A percentile compares a stretch with the other conserved stretches of the same genome.
phyloP scores from a whole-genome alignment of 1,284 basidiomycete species.

The Inonotus obliquus region DNA sequence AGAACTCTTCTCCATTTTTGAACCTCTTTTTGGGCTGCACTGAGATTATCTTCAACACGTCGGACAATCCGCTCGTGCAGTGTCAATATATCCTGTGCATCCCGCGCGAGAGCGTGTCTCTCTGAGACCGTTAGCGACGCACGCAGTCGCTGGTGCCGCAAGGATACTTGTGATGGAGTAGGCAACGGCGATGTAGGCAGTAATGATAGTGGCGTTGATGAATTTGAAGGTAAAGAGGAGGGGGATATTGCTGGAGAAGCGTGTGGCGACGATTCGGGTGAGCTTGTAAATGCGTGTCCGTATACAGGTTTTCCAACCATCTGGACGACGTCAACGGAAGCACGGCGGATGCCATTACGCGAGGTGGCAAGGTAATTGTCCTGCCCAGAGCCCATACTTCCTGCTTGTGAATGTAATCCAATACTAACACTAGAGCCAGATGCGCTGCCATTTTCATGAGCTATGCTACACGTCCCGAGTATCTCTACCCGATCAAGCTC shows the following conservation, averaged over 20 bases:
- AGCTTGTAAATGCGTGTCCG: neutral
- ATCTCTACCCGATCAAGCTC: neutral
- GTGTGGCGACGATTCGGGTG: neutral
- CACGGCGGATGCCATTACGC: neutral
- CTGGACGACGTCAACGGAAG: neutral
- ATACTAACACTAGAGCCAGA: neutral
- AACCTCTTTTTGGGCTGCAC: neutral
- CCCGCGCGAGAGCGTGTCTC: constrained; percentile 1
- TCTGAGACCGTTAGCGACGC: constrained; percentile 5
- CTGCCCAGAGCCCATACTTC: neutral
- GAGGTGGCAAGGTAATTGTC: no score
- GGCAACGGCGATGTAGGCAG: neutral
- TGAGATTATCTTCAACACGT: constrained; percentile 6
- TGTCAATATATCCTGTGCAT: constrained; percentile 5
- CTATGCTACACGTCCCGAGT: neutral
- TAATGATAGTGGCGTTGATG: neutral
- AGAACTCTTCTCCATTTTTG: neutral
- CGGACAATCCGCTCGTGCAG: constrained; percentile 10
- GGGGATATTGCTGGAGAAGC: neutral
- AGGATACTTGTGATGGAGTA: neutral
- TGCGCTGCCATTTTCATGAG: neutral
- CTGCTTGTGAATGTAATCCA: neutral
- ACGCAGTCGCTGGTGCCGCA: neutral
- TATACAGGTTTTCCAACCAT: neutral
- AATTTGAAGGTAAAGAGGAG: neutral